phyloP scores from a whole-genome alignment of 352 stramenopile genomes.

The Pythium sukuiense region DNA sequence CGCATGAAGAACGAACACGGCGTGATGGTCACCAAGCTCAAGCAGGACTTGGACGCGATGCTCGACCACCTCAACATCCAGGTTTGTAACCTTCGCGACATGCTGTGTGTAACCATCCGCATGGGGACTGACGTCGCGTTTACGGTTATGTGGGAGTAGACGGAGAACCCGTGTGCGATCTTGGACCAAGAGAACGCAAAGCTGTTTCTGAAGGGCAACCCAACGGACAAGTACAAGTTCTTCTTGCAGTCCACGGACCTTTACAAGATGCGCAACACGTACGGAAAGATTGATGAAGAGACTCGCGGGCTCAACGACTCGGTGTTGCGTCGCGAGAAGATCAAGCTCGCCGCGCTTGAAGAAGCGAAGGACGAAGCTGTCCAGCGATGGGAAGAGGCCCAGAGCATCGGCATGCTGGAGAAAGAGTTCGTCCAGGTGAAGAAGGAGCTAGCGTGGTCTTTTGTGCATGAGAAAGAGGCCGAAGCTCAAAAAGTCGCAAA shows the following conservation, averaged over 20 bases:
- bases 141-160: slow-evolving; percentile 40
- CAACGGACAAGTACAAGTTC: slow-evolving; percentile 96
- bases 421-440: slow-evolving; percentile 72
- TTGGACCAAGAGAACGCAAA: slow-evolving; percentile 98
- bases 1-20: slow-evolving; percentile 63
- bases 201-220: slow-evolving; percentile 95
- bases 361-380: slow-evolving; percentile 65
- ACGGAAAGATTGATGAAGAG: slow-evolving; percentile 87
- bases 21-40: slow-evolving; percentile 77
- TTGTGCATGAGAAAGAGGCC: slow-evolving; percentile 69
- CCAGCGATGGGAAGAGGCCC: slow-evolving; percentile 72
- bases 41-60: slow-evolving; percentile 92
- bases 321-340: slow-evolving; percentile 60
- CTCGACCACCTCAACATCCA: slow-evolving; percentile 93
- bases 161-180: slow-evolving; percentile 97
- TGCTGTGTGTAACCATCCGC: too few species aligned
- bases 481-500: slow-evolving; percentile 48
- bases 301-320: slow-evolving; percentile 62
- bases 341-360: slow-evolving; percentile 57
- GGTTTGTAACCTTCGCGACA: slow-evolving; percentile 15
- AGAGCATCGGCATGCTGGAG: slow-evolving; percentile 78
- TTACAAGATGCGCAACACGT: slow-evolving; percentile 88
- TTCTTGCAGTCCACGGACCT: slow-evolving; percentile 97
- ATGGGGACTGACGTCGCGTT: too few species aligned
- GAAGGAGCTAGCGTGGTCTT: slow-evolving; percentile 81